Evolutionary conservation across 805 yeast species (phyloP).

Genomic region (Yarrowia bubula): DNA sequence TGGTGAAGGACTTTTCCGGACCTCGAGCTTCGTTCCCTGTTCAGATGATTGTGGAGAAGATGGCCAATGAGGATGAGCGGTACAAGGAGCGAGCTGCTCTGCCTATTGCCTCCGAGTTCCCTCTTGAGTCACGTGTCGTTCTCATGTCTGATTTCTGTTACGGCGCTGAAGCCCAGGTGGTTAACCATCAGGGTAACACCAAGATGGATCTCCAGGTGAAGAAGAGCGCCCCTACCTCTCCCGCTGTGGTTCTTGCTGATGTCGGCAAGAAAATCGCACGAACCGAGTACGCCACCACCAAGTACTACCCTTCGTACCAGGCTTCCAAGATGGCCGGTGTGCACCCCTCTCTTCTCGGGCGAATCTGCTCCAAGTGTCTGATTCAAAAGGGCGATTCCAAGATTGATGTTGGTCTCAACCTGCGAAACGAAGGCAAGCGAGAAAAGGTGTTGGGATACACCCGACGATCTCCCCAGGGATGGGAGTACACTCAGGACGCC

Average conservation of each 20-base stretch:
- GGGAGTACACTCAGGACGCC: constrained; percentile 84
- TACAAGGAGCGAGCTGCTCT: constrained; percentile 67
- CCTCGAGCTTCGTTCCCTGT: constrained; percentile 63
- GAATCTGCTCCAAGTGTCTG: constrained; percentile 70
- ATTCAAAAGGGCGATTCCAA: constrained; percentile 54
- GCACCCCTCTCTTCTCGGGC: constrained; percentile 66
- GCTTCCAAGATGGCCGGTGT: constrained; percentile 58
- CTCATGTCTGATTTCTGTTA: constrained; percentile 85
- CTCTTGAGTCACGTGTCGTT: constrained; percentile 65
- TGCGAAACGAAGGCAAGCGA: constrained; percentile 77
- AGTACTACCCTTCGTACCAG: constrained; percentile 63
- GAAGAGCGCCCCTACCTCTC: constrained; percentile 47
- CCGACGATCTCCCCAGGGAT: constrained; percentile 57
- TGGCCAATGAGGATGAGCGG: constrained; percentile 71
- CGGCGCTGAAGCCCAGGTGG: constrained; percentile 63
- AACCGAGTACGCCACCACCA: constrained; percentile 54
- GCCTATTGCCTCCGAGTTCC: constrained; percentile 81
- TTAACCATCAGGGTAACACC: constrained; percentile 41
- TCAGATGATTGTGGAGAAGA: constrained; percentile 74
- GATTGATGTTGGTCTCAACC: constrained; percentile 73
- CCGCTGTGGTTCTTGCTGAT: constrained; percentile 43
- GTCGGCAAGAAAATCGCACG: constrained; percentile 57
- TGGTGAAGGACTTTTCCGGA: constrained; percentile 63
- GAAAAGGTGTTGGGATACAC: constrained; percentile 88
- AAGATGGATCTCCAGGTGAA: constrained; percentile 37